Base-by-base conservation (phyloP, 1,284 basidiomycete species). In the Athelia psychrophila region DNA sequence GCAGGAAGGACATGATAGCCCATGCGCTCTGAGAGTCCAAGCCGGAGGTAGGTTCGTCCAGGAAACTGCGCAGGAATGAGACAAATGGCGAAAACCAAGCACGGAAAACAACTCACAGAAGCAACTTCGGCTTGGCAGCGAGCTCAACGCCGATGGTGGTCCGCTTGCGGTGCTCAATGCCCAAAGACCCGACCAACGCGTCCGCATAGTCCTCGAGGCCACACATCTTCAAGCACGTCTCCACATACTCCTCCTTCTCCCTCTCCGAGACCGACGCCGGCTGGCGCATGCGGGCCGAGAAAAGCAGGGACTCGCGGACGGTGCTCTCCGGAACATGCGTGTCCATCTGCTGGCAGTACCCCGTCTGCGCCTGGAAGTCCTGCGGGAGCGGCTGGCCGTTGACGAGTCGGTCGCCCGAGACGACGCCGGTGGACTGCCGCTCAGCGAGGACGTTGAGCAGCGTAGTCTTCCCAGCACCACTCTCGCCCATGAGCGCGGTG, bases 11-110 rank as follows among this genome's bases (percentile, higher is more conserved):
- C 35, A 60, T 56, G 25, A 61, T 61, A 25, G 58, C 81, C 80
- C 80, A 88, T 0, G 87, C 86, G 24, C 79, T 81, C 62, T 88
- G 86, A 15, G 83, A 84, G 64, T 88, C 86, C 24, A 88, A 74
- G 56, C 86, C 85, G 9, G 89, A 91, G 0, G 88, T 92, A 1
- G 85, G 85, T 63, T 93, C 89, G 59, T 93, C 91, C 52, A 92
- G 74, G 78, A 94, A 94, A n/a, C n/a, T n/a, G n/a, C n/a, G n/a
- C n/a, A n/a, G n/a, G n/a, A 20, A 95, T 76, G 0, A 95, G 74
- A 2, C 92, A 73, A 59, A 80, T 88, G 89, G 95, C 0, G 94
- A 92, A 47, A 85, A 88, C 64, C 95, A 92, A 2, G 91, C 92
- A 65, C 95, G 93, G 76, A 89, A 89, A n/a, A n/a, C n/a, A n/a